Evolutionary conservation across 2,329 filamentous ascomycete species (phyloP).

Genomic region (Stachybotrys echinatus): DNA sequence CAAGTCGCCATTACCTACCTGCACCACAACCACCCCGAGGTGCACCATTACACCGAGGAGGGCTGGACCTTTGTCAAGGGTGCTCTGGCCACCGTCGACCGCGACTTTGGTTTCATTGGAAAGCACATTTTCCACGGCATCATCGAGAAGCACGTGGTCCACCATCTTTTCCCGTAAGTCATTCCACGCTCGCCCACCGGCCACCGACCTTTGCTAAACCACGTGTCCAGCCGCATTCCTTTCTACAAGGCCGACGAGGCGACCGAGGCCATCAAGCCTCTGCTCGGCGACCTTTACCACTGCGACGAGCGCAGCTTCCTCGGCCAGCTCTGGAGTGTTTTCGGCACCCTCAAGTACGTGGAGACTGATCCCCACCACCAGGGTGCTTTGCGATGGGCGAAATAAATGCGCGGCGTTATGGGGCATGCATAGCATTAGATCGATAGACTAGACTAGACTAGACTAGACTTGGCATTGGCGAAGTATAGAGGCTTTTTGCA

Average conservation of each 20-base stretch:
- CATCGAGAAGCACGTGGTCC: slow-evolving; percentile 53
- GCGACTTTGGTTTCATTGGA: slow-evolving; percentile 57
- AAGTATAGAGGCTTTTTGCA: neutral
- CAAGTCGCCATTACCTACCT: slow-evolving; percentile 69
- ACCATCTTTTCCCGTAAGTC: slow-evolving; percentile 47
- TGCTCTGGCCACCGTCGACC: slow-evolving; percentile 56
- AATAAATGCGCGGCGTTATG: slow-evolving; percentile 7
- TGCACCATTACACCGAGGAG: slow-evolving; percentile 34
- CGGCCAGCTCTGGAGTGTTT: slow-evolving; percentile 20
- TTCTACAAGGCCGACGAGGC: slow-evolving; percentile 48
- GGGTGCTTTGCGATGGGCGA: slow-evolving; percentile 18
- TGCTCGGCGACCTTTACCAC: slow-evolving; percentile 92
- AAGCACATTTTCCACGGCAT: slow-evolving; percentile 60
- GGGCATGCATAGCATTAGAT: neutral
- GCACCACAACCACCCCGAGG: slow-evolving; percentile 60
- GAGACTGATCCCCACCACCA: slow-evolving; percentile 17
- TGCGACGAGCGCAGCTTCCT: slow-evolving; percentile 19
- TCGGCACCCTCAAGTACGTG: slow-evolving; percentile 21
- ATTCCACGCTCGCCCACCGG: neutral
- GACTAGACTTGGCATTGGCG: neutral
- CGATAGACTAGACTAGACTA: neutral
- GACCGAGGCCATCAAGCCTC: slow-evolving; percentile 65
- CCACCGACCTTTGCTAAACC: neutral
- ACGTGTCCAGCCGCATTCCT: slow-evolving; percentile 20
- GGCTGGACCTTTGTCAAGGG: slow-evolving; percentile 59